Evolutionary conservation across 768 basidiomycete species (phyloP).

Genomic region (Crucibulum laeve): DNA sequence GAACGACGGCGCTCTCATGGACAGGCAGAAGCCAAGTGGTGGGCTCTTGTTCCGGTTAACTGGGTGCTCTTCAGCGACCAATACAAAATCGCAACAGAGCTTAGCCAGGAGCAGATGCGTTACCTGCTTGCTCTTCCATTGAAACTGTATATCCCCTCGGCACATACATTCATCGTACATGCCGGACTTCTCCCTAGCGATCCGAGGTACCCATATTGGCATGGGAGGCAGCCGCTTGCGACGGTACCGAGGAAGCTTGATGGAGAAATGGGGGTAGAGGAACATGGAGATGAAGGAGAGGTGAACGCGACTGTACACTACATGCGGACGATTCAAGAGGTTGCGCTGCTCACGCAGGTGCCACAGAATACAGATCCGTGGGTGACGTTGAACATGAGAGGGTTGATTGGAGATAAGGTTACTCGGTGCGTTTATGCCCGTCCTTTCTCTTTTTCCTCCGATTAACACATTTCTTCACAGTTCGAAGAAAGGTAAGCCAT

Average conservation of each 20-base stretch:
- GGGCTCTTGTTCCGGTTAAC: slow-evolving; percentile 51
- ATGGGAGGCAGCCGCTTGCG: slow-evolving; percentile 66
- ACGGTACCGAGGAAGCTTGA: slow-evolving; percentile 44
- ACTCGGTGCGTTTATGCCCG: slow-evolving; percentile 30
- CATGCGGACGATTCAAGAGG: slow-evolving; percentile 62
- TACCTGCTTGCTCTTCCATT: slow-evolving; percentile 78
- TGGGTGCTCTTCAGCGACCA: slow-evolving; percentile 79
- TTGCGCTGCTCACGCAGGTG: slow-evolving; percentile 58
- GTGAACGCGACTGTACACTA: slow-evolving; percentile 10
- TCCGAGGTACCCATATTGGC: slow-evolving; percentile 42
- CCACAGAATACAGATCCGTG: slow-evolving; percentile 79
- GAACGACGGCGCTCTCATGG: not conserved
- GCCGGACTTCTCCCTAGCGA: slow-evolving; percentile 78
- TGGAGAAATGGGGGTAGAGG: not conserved
- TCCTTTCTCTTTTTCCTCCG: not conserved
- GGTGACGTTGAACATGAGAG: slow-evolving; percentile 71
- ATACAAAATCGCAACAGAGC: slow-evolving; percentile 65
- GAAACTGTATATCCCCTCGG: slow-evolving; percentile 65
- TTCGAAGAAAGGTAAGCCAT: slow-evolving; percentile 54
- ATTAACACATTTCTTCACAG: not conserved
- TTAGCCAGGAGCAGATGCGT: slow-evolving; percentile 58
- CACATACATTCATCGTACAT: slow-evolving; percentile 78
- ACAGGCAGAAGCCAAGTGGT: not conserved
- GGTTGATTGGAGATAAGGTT: slow-evolving; percentile 39
- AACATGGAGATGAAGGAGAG: not conserved